Percentiles rank a stretch among this genome's conserved stretches.
Conservation (phyloP, 1,139 yeast species). For the Spencermartinsiella ligniputridi region DNA sequence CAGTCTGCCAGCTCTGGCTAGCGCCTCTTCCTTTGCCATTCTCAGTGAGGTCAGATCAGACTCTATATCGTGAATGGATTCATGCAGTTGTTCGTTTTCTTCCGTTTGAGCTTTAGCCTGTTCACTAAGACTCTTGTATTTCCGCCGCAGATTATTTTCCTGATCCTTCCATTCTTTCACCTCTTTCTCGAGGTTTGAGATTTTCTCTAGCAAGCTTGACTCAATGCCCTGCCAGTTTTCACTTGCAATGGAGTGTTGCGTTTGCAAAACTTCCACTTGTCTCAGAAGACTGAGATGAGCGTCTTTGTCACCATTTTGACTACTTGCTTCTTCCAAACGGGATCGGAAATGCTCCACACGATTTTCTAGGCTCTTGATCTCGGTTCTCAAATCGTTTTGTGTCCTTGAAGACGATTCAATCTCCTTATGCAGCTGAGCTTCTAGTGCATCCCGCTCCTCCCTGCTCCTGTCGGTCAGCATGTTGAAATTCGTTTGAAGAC, state of each 20-base stretch:
- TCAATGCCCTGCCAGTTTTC: conserved; percentile 66
- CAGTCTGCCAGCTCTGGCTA: conserved; percentile 5
- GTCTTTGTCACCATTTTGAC: conserved; percentile 20
- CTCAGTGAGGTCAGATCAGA: conserved; percentile 20
- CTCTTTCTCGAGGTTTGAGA: conserved; percentile 42
- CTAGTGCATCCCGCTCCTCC: conserved; percentile 23
- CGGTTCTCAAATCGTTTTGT: conserved; percentile 27
- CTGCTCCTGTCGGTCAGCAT: conserved; percentile 16
- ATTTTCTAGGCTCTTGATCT: conserved; percentile 36
- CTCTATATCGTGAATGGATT: conserved; percentile 30
- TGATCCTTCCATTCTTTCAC: conserved; percentile 32
- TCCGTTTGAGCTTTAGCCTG: conserved; percentile 18
- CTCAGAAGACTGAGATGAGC: conserved; percentile 36
- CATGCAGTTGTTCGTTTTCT: conserved; percentile 25
- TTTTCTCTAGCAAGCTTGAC: conserved; percentile 44
- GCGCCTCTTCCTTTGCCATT: conserved; percentile 12
- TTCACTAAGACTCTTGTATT: conserved; percentile 23
- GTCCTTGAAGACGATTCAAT: conserved; percentile 12
- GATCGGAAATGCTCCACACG: conserved; percentile 42
- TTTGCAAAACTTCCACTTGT: conserved; percentile 54
- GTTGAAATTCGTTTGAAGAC: conserved; percentile 15
- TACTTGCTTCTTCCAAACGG: conserved; percentile 36
- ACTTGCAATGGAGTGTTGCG: conserved; percentile 61
- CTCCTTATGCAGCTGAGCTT: conserved; percentile 20
- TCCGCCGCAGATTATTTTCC: conserved; percentile 24